These are phyloP conservation scores for Suillus fuscotomentosus DNA, from an alignment of 768 basidiomycete species.

Conservation along the genomic window DNA sequence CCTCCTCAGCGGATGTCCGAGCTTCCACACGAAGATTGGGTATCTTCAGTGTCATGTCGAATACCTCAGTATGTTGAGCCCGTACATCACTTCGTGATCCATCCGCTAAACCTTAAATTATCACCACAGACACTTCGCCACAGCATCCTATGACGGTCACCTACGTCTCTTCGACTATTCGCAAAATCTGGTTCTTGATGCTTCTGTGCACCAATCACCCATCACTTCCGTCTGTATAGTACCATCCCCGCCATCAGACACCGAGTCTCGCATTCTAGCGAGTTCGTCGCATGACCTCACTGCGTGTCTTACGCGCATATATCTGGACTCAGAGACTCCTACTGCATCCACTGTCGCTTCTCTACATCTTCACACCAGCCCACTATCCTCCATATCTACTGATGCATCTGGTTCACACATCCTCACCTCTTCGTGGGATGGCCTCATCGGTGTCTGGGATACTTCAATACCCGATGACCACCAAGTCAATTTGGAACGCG, in stretches of 20 bases:
- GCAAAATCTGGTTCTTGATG: slow-evolving; percentile 50
- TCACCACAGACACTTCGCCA: slow-evolving; percentile 59
- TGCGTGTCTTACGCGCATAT: slow-evolving; percentile 47
- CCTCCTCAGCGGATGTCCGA: slow-evolving; percentile 81
- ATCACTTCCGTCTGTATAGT: slow-evolving; percentile 65
- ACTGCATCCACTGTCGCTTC: slow-evolving; percentile 54
- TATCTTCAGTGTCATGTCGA: slow-evolving; percentile 72
- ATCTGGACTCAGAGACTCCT: slow-evolving; percentile 13
- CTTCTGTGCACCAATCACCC: slow-evolving; percentile 59
- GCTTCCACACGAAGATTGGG: slow-evolving; percentile 92
- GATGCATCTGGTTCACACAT: slow-evolving; percentile 58
- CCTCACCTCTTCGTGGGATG: slow-evolving; percentile 87
- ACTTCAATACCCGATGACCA: slow-evolving; percentile 59
- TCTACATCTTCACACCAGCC: slow-evolving; percentile 79
- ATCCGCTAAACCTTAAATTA: slow-evolving; percentile 11
- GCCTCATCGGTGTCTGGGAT: slow-evolving; percentile 80
- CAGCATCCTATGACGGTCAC: slow-evolving; percentile 79
- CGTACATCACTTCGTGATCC: not conserved
- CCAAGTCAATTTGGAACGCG: slow-evolving; percentile 43
- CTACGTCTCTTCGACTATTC: slow-evolving; percentile 74
- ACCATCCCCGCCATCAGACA: slow-evolving; percentile 30
- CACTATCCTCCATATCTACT: slow-evolving; percentile 69
- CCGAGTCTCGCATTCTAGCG: slow-evolving; percentile 45
- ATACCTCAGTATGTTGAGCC: slow-evolving; percentile 46
- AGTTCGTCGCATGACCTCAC: slow-evolving; percentile 81